Conservation (phyloP, 805 yeast species). For the Candida orba region DNA sequence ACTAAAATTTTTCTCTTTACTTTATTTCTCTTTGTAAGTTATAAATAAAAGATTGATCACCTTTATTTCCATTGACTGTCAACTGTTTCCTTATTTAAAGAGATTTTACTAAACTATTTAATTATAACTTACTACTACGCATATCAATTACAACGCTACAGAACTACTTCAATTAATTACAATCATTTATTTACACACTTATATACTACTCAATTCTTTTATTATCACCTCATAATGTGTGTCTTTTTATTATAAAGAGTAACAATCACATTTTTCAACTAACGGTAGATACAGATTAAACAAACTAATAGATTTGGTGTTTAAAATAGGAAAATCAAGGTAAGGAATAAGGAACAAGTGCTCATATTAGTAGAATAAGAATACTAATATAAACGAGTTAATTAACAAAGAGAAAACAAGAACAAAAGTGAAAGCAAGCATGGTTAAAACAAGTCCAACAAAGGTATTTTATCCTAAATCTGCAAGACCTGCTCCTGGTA, state of each 20-base stretch:
- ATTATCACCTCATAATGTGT: constrained; percentile 1
- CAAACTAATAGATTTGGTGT: too few relatives aligned
- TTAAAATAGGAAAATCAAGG: too few relatives aligned
- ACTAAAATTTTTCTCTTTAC: constrained; percentile 2
- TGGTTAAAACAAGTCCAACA: constrained; percentile 12
- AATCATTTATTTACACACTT: too few relatives aligned
- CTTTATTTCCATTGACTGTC: neutral
- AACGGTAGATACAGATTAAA: too few relatives aligned
- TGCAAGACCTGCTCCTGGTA: constrained; percentile 24
- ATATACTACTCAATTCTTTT: neutral
- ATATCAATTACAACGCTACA: too few relatives aligned
- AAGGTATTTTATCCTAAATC: constrained; percentile 19
- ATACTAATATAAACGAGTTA: neutral
- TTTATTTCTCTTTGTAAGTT: neutral
- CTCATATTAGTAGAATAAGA: too few relatives aligned
- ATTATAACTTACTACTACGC: too few relatives aligned
- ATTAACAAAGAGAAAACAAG: neutral
- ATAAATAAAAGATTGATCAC: neutral
- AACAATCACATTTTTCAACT: too few relatives aligned
- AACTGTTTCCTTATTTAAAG: too few relatives aligned
- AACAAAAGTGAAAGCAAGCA: neutral
- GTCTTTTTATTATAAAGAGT: constrained; percentile 1
- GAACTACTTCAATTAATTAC: too few relatives aligned
- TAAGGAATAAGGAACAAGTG: too few relatives aligned
- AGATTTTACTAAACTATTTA: too few relatives aligned